Base-by-base conservation (phyloP, 2,329 filamentous ascomycete species). In the Fusarium austroafricanum region DNA sequence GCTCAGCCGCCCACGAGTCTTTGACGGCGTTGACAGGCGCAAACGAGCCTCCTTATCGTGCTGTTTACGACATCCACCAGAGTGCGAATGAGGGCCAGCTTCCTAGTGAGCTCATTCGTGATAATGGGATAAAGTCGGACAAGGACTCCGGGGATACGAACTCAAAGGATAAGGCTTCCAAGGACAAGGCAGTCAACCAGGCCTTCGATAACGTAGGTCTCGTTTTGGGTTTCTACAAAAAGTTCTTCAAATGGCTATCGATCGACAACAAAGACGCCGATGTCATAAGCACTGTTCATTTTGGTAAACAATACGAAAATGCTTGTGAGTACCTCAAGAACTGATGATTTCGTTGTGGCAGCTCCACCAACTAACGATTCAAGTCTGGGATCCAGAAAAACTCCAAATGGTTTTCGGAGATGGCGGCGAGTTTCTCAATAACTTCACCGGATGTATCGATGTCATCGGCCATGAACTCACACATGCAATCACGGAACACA, bases 381-480 rank as follows among this genome's bases (percentile, higher is more conserved):
- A 40, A 82, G 80, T 84, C 71, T 87, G 85, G 84, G 82, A 86
- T 57, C 78, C 82, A 3, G 75, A 80, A 61, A 77, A 75, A 45
- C 72, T 78, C 35, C 83, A 86, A 69, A 86, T 87, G 82, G 83
- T 87, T 6, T 88, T 85, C 67, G 86, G 86, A 5, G 85, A 87
- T 52, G 85, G 86, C 9, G 81, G 83, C 61, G 79, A 81, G 35
- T 84, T 85, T 45, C 76, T 87, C 52, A 80, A 80, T 69, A 81
- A 83, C 74, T 87, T 87, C 72, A 83, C 83, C 3, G 79, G 80
- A 28, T 82, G 79, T 56, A 76, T 87, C 29, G 86, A 88, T 65
- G 84, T 88, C 53, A 86, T 88, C 56, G 86, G 83, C 4, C 85
- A 87, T 65, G 86, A 88, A 67, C 76, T 87, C 20, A 87, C 84